Base-by-base conservation (phyloP, 2,329 filamentous ascomycete species). In the Tympanopsis confertula region DNA sequence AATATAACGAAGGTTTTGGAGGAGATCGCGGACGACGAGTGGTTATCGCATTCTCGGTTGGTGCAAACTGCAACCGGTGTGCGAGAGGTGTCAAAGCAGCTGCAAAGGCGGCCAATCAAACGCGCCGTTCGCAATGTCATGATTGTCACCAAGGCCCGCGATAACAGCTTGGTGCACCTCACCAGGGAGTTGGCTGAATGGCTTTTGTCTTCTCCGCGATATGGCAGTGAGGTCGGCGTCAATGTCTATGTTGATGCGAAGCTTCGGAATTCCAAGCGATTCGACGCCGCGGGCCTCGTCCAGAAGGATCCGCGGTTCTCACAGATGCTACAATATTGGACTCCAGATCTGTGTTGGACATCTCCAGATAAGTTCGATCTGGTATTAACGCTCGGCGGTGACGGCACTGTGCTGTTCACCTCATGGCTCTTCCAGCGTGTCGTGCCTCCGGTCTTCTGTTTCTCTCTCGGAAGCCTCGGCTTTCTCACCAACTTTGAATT, bases 171-270 rank as follows among this genome's bases (percentile, higher is more conserved):
- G 13, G 89, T 98, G 22, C 75, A 83, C 47, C 68, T 95, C 47
- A 98, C 91, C 2, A 75, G 85, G 41, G 87, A 98, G 56, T 66
- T 98, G 41, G 70, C 89, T 10, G 75, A 80, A 47, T 98, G 89
- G 86, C 69, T 98, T 22, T 72, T 98, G 42, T 74, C 73, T 43
- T 95, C 87, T 3, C 87, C 91, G 12, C 78, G 91, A 35, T 94
- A 98, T 55, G 86, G 86, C 32, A 86, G 77, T 38, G 80, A 91
- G 44, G 56, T 91, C n/a, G 91, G 91, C 13, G 83, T 98, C 38
- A 94, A 89, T 50, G 91, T 98, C 45, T 96, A 94, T 54, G 91
- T 98, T n/a, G 91, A 98, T 58, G 84, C 87, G 46, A 96, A 98
- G 63, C 69, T 98, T 43, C 79, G 79, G 50, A 78, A 78, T 50